These are phyloP conservation scores for Plasmodium knowlesi DNA, from an alignment of 169 alveolate genomes.

Conservation along the genomic window DNA sequence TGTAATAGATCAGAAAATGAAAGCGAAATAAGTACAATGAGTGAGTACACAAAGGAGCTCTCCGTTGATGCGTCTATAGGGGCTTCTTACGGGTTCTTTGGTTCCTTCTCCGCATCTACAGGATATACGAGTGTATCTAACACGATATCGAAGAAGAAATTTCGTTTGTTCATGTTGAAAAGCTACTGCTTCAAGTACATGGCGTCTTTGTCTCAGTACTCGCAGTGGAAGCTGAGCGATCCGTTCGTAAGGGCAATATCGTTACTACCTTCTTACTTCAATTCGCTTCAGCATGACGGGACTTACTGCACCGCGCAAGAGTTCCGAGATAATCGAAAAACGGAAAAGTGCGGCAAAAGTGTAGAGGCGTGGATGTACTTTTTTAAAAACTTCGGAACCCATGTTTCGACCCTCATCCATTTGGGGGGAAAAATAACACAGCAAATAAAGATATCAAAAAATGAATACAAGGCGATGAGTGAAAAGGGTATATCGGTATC, in stretches of 20 bases:
- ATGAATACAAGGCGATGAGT: conserved; percentile 80
- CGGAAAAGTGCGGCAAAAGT: conserved; percentile 76
- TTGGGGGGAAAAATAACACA: conserved; percentile 90
- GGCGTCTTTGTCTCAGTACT: conserved; percentile 84
- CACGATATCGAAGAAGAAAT: conserved; percentile 77
- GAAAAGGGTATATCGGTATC: conserved; percentile 81
- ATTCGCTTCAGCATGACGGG: conserved; percentile 72
- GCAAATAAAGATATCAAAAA: conserved; percentile 83
- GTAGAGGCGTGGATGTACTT: conserved; percentile 87
- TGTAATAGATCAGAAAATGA: conserved; percentile 86
- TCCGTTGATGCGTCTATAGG: conserved; percentile 87
- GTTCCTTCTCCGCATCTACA: conserved; percentile 86
- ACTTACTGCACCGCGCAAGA: conserved; percentile 78
- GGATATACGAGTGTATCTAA: conserved; percentile 85
- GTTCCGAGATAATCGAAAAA: conserved; percentile 72
- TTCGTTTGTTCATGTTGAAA: conserved; percentile 81
- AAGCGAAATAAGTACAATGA: conserved; percentile 66
- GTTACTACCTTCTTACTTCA: conserved; percentile 81
- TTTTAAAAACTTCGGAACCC: conserved; percentile 88
- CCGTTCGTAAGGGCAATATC: conserved; percentile 82
- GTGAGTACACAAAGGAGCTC: conserved; percentile 85
- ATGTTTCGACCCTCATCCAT: conserved; percentile 84
- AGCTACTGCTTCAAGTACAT: conserved; percentile 88
- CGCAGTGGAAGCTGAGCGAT: conserved; percentile 76
- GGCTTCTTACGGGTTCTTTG: conserved; percentile 77